A percentile compares a stretch with the other conserved stretches of the same genome.
Conservation (phyloP, 202 grass and related monocot genomes). For the Eragrostis tef region DNA sequence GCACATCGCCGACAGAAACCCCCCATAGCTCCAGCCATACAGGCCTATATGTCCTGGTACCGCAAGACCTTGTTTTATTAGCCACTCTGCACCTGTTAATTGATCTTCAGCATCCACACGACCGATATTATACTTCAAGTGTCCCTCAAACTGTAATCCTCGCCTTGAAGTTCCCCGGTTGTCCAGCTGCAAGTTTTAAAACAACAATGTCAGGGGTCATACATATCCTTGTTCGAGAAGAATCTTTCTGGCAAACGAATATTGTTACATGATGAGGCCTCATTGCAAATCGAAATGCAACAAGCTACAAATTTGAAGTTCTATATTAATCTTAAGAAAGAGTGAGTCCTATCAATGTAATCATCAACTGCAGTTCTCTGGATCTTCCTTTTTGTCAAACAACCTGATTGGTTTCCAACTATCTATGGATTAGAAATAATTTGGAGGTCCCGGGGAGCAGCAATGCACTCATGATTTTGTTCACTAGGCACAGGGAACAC, state of each 20-base stretch:
- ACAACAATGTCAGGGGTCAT: slow-evolving; percentile 25
- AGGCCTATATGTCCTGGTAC: slow-evolving; percentile 70
- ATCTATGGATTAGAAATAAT: neutral
- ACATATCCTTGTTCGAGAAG: neutral
- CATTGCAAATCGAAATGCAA: neutral
- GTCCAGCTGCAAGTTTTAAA: slow-evolving; percentile 61
- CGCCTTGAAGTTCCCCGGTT: slow-evolving; percentile 78
- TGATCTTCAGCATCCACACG: slow-evolving; percentile 81
- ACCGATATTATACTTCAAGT: slow-evolving; percentile 73
- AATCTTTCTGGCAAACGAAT: neutral
- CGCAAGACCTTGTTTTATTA: slow-evolving; percentile 65
- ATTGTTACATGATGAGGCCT: neutral
- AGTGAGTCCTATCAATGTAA: neutral
- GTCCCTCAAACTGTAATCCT: slow-evolving; percentile 80
- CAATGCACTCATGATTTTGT: neutral
- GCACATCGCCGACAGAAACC: slow-evolving; percentile 86
- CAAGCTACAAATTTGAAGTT: neutral
- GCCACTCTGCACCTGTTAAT: slow-evolving; percentile 73
- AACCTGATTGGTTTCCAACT: neutral
- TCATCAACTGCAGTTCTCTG: neutral
- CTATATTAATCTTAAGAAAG: neutral
- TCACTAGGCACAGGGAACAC: neutral
- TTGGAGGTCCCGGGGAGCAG: neutral
- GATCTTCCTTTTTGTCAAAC: too few relatives aligned
- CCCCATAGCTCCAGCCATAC: slow-evolving; percentile 87